Percentiles rank a stretch among this genome's conserved stretches.
Evolutionary conservation across 208 protist genomes (phyloP).

Genomic region (Balamuthia mandrillaris): DNA sequence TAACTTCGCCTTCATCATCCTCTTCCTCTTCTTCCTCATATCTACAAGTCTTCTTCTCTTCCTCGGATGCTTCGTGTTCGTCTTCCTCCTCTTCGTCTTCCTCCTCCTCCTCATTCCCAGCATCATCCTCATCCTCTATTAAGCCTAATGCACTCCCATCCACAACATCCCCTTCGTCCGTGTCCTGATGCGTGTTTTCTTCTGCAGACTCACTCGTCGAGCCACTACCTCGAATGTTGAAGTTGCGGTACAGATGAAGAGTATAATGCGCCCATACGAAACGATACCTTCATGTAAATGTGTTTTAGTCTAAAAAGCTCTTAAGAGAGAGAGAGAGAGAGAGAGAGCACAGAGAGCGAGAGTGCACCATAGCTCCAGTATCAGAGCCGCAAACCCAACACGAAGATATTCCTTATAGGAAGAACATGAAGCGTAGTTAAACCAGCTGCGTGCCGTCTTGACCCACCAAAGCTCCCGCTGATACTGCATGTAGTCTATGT

Average conservation of each 20-base stretch:
- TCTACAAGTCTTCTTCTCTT: neutral
- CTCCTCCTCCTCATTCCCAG: neutral
- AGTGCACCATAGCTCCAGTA: conserved; percentile 10
- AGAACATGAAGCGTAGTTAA: too few relatives aligned
- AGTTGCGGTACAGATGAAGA: neutral
- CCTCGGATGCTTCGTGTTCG: neutral
- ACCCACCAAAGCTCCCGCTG: conserved; percentile 32
- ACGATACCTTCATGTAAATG: conserved; percentile 21
- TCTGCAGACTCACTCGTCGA: neutral
- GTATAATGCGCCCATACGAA: conserved; percentile 29
- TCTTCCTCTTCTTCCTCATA: neutral
- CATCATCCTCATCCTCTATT: neutral
- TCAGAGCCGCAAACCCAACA: conserved; percentile 1
- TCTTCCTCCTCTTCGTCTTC: neutral
- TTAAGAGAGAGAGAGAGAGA: neutral
- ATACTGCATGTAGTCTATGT: conserved; percentile 29
- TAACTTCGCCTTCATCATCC: neutral
- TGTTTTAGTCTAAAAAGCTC: neutral
- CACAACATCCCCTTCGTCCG: neutral
- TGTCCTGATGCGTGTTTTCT: neutral
- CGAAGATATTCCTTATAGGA: conserved; percentile 22
- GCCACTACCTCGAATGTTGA: neutral
- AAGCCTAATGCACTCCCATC: neutral
- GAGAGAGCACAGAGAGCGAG: neutral
- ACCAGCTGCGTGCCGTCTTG: conserved; percentile 1